Conservation (phyloP, 371 early-diverging fungal species). For the Mortierella polycephala region DNA sequence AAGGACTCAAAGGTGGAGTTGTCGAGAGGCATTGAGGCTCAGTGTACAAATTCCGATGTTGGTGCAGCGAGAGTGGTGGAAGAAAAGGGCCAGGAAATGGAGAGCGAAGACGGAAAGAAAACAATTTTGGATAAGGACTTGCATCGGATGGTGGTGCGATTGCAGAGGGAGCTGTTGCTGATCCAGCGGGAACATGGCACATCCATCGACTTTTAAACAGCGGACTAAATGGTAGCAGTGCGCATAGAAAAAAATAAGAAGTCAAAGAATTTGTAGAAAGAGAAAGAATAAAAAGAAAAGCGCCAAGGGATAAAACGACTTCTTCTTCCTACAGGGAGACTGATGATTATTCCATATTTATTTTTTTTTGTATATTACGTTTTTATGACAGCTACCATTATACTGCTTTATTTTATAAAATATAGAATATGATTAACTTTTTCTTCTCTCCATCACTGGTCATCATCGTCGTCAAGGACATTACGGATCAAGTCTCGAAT, state of each 20-base stretch:
- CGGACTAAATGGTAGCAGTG: too few species aligned
- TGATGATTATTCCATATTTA: too few species aligned
- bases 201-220: too few species aligned
- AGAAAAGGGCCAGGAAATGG: background rate
- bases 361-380: too few species aligned
- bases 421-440: background rate
- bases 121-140: background rate
- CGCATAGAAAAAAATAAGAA: background rate
- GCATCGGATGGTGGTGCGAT: background rate
- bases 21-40: too few species aligned
- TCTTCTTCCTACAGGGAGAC: too few species aligned
- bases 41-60: too few species aligned
- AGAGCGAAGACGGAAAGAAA: background rate
- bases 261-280: background rate
- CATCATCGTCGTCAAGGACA: conserved; percentile 39
- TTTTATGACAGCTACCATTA: background rate
- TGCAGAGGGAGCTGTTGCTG: background rate
- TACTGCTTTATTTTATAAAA: background rate
- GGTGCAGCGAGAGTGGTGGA: too few species aligned
- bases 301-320: too few species aligned
- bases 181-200: too few species aligned
- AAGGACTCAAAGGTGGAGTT: background rate
- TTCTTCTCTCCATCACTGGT: background rate
- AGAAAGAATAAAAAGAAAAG: too few species aligned
- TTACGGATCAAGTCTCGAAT: conserved; percentile 47